Evolutionary conservation across 805 yeast genomes (phyloP), one percentile per base, ranked within the genome.

Genomic region (Cyberlindnera americana): DNA sequence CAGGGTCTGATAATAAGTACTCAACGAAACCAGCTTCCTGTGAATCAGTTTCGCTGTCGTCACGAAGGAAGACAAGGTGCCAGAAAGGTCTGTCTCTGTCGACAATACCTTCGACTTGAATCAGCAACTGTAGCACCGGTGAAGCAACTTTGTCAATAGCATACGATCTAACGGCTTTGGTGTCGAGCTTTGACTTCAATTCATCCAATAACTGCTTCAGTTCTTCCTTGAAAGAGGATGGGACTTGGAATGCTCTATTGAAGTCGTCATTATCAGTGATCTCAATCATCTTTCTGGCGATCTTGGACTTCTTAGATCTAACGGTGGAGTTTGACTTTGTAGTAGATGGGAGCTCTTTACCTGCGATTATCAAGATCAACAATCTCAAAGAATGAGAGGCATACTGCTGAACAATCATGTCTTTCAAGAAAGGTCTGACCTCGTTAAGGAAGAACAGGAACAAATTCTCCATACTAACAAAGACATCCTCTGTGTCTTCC

Each of bases 221-320:
- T 46, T 81, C 78, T 8, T 67, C 68, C 49, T 78, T 82, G 59
- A 86, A 86, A 0, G 84, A 68, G 2, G 72, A 61, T 8, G 96
- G 95, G 1, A 78, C 78, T 62, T 78, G 85, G 57, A 77, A 85
- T 0, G 81, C 66, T 42, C 74, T 69, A 54, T 77, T 72, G 53
- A 80, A 83, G 48, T 83, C 89, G 13, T 80, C 82, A 46, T 73
- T 81, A 59, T 86, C 95, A 53, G 81, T 80, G 32, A 88, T 81
- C 51, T 85, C 93, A 54, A 88, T 86, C 95, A 87, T 86, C 59
- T 89, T 89, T 60, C 98, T 78, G 6, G 97, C 96, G 61, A 80
- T 83, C 62, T 78, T 89, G 36, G 88, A 84, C 63, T 73, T 83
- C 57, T 87, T 88, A 21, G 95, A 83, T 57, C 98, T 75, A 49